Evolutionary conservation across 2,329 filamentous ascomycete genomes (phyloP), one percentile per base, ranked within the genome.

Genomic region (Ambrosiella cleistominuta): DNA sequence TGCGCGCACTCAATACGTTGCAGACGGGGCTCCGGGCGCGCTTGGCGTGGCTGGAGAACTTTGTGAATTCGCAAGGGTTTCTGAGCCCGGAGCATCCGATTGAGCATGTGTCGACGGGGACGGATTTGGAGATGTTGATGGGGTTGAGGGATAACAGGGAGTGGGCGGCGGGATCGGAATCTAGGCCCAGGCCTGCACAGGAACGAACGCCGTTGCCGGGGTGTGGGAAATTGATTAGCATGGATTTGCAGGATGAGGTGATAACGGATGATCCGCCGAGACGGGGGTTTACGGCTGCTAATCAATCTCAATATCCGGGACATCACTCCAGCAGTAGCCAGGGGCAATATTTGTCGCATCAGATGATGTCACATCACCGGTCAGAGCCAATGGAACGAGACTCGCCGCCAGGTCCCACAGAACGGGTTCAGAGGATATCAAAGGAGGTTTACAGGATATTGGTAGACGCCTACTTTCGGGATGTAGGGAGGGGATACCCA

Each of bases 401-500:
- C 27, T 51, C 47, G 8, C 47, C 47, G 4, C 47, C 47, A 13
- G 47, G 47, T 11, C 19, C 47, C 27, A 36, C 35, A 19, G 47
- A 51, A 1, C 15, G n/a, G 27, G 35, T 19, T 11, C 54, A 50
- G 38, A 38, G 45, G 35, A 56, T 56, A 15, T 49, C 42, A 19
- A 58, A 58, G 15, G 57, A 58, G 11, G 36, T 49, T 8, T 58
- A 58, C 27, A 7, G n/a, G 4, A 47, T 47, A 7, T 17, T 71
- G 27, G 68, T 71, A 7, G 69, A 73, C 55, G 72, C 72, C 13
- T 75, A 74, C 63, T 74, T 74, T 57, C 68, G 70, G 13, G 70
- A 74, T 59, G 70, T 74, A 35, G 70, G 74, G 60, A 66, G 71
- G 3, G 71, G 71, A 1, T 75, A 74, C 59, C 72, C 72, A 7